These are phyloP conservation scores for Alternaria hordeiaustralica DNA, from an alignment of 2,329 filamentous ascomycete genomes.

Conservation along the genomic window DNA sequence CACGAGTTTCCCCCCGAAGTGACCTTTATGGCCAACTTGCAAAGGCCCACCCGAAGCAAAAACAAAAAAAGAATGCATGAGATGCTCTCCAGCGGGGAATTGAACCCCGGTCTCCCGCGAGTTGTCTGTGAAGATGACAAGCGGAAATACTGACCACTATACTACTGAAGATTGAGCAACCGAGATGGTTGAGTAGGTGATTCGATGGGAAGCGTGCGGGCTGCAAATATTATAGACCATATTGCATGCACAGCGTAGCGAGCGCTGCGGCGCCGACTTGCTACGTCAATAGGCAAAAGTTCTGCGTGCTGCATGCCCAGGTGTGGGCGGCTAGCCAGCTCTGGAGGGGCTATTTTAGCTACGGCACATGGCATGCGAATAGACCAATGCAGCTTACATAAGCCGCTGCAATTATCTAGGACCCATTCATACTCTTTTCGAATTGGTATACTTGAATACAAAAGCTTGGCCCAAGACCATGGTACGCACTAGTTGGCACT, in stretches of 20 bases:
- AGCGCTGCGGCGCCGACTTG: not conserved
- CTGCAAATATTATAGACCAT: not conserved
- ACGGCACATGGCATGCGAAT: not conserved
- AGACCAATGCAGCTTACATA: not conserved
- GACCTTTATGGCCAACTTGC: not conserved
- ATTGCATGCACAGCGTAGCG: not conserved
- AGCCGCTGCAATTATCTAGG: not conserved
- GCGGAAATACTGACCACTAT: constrained; percentile 4
- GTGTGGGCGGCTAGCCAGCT: not conserved
- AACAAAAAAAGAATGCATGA: not conserved
- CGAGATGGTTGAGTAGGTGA: not conserved
- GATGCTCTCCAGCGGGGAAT: not conserved
- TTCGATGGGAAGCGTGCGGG: not conserved
- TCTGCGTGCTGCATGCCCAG: not conserved
- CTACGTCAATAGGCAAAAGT: not conserved
- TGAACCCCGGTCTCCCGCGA: constrained; percentile 1
- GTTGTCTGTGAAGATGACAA: not conserved
- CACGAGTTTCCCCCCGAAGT: not conserved
- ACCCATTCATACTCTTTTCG: not conserved
- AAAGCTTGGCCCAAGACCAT: not conserved
- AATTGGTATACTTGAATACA: not conserved
- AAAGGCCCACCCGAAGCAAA: not conserved
- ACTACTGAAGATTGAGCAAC: not conserved
- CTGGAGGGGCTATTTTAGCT: not conserved
- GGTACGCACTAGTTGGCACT: not conserved